Conservation (phyloP, 257 asterid genomes). For the Coffea canephora region DNA sequence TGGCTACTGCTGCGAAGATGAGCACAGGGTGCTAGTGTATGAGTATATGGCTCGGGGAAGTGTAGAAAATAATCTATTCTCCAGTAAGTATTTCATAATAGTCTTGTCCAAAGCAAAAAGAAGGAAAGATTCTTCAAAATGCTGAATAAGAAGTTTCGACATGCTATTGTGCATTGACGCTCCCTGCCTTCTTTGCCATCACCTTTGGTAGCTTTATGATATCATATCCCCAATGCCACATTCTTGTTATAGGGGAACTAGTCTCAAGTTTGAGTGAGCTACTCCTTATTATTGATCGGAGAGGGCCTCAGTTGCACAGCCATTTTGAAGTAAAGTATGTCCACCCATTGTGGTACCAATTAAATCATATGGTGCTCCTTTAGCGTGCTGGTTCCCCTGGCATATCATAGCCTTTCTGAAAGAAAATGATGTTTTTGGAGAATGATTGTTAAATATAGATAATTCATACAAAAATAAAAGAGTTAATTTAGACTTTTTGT, state of each 20-base stretch:
- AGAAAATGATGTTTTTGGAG: no score
- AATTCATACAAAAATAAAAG: no score
- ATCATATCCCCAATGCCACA: not conserved
- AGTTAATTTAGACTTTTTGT: not conserved
- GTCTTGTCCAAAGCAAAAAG: not conserved
- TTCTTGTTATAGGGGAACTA: not conserved
- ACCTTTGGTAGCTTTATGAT: not conserved
- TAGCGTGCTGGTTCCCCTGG: not conserved
- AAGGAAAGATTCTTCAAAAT: not conserved
- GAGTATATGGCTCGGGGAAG: slow-evolving; percentile 79
- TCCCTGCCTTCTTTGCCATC: not conserved
- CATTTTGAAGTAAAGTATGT: not conserved
- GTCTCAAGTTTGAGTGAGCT: not conserved
- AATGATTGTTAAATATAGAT: no score
- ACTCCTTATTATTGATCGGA: not conserved
- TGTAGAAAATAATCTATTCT: slow-evolving; percentile 69
- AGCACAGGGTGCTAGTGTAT: slow-evolving; percentile 65
- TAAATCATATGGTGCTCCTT: not conserved
- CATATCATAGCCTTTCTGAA: not conserved
- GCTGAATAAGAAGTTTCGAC: not conserved
- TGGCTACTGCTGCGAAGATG: slow-evolving; percentile 76
- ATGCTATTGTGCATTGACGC: not conserved
- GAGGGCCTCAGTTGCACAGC: not conserved
- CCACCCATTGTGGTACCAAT: not conserved
- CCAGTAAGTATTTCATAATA: slow-evolving; percentile 43